A percentile compares a stretch with the other conserved stretches of the same genome.
Conservation (phyloP, 257 asterid genomes). For the Capsicum chinense region DNA sequence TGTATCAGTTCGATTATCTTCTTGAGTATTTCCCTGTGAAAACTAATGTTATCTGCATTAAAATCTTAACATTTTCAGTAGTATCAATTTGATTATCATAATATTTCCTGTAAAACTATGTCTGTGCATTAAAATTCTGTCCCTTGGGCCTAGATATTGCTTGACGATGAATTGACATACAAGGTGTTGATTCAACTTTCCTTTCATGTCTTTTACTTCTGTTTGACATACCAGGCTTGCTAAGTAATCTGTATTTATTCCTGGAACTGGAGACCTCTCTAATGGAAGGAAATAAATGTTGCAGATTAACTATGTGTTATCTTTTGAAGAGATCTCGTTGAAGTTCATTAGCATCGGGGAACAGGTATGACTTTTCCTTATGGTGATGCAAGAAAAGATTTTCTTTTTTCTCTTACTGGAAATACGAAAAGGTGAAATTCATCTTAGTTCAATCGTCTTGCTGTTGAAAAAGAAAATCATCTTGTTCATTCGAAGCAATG, state of each 20-base stretch:
- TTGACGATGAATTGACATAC: conserved; percentile 16
- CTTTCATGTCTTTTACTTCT: not conserved
- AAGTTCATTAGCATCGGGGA: conserved; percentile 95
- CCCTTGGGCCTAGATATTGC: conserved; percentile 2
- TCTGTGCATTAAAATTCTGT: not conserved
- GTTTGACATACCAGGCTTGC: not conserved
- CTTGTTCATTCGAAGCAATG: conserved; percentile 11
- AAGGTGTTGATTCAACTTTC: not conserved
- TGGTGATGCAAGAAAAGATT: not conserved
- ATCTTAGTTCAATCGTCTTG: not conserved
- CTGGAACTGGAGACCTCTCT: conserved; percentile 33
- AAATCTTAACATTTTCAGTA: too few species aligned
- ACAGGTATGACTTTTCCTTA: conserved; percentile 61
- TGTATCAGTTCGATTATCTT: not conserved
- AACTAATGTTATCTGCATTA: not conserved
- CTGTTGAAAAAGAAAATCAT: not conserved
- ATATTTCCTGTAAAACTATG: not conserved
- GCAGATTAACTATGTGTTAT: conserved; percentile 89
- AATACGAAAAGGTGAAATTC: not conserved
- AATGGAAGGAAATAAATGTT: conserved; percentile 45
- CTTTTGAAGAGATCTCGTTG: conserved; percentile 94
- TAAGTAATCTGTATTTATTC: conserved; percentile 19
- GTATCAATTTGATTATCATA: too few species aligned
- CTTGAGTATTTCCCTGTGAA: not conserved
- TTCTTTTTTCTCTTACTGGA: not conserved